phyloP scores from a whole-genome alignment of 1,284 basidiomycete genomes.

The Sutorius eximius region DNA sequence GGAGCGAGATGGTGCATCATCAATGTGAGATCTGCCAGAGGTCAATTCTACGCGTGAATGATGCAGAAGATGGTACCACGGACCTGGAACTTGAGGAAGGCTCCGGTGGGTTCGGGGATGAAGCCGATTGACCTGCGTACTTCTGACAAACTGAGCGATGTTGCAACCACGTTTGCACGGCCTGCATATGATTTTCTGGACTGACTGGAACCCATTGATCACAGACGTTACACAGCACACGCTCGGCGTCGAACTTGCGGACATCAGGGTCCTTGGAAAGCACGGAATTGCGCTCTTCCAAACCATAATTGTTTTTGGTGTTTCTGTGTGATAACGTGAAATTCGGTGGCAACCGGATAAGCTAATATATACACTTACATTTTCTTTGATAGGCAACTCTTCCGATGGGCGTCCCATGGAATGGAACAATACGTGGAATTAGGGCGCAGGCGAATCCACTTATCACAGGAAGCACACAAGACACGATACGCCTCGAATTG shows the following conservation, averaged over 20 bases:
- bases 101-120: slow-evolving; percentile 18
- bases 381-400: slow-evolving; percentile 73
- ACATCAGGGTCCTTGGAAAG: slow-evolving; percentile 65
- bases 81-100: slow-evolving; percentile 28
- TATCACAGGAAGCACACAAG: slow-evolving; percentile 72
- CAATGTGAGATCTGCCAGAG: slow-evolving; percentile 14
- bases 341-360: slow-evolving; percentile 9
- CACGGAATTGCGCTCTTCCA: slow-evolving; percentile 56
- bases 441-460: slow-evolving; percentile 77
- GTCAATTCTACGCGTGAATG: not conserved
- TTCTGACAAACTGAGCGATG: slow-evolving; percentile 52
- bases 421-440: slow-evolving; percentile 84
- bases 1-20: slow-evolving; percentile 12
- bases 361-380: slow-evolving; percentile 43
- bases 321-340: slow-evolving; percentile 35
- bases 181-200: slow-evolving; percentile 51
- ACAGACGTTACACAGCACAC: slow-evolving; percentile 65
- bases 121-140: slow-evolving; percentile 9
- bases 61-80: slow-evolving; percentile 8
- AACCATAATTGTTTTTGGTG: slow-evolving; percentile 50
- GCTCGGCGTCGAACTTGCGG: slow-evolving; percentile 68
- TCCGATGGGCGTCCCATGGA: slow-evolving; percentile 78
- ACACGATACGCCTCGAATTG: slow-evolving; percentile 77
- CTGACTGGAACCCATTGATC: slow-evolving; percentile 62
- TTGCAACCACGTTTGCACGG: slow-evolving; percentile 53